phyloP scores from a whole-genome alignment of 1,284 basidiomycete genomes.

The Rhodotorula sp. region DNA sequence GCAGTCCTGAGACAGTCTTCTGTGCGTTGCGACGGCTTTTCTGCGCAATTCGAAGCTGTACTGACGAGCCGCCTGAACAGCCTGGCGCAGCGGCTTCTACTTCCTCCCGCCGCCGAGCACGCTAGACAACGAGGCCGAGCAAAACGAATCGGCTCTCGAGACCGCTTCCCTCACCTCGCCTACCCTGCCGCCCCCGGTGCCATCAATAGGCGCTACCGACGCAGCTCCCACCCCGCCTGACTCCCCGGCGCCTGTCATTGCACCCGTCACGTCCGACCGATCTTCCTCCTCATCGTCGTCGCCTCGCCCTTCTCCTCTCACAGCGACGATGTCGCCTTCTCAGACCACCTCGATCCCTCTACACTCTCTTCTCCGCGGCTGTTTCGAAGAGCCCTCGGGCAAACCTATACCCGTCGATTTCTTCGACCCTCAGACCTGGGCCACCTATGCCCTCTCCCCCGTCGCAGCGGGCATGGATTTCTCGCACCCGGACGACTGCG shows the following conservation, averaged over 20 bases:
- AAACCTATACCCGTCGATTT: conserved; percentile 36
- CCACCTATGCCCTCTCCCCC: conserved; percentile 36
- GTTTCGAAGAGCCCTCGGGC: conserved; percentile 40
- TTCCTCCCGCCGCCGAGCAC: conserved; percentile 43
- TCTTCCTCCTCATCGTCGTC: background rate
- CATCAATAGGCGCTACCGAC: too few species aligned
- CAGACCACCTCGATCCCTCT: conserved; percentile 7
- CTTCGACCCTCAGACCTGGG: conserved; percentile 34
- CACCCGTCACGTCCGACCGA: background rate
- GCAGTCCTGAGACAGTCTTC: conserved; percentile 48
- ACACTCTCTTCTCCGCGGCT: conserved; percentile 21
- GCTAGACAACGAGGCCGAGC: background rate
- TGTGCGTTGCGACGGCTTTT: background rate
- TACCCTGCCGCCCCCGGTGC: background rate
- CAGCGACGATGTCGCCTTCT: background rate
- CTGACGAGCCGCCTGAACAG: background rate
- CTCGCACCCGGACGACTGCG: background rate
- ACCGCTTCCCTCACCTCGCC: background rate
- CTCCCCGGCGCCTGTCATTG: background rate
- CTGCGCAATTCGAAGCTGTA: background rate
- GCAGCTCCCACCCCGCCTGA: too few species aligned
- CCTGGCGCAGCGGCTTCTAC: conserved; percentile 49
- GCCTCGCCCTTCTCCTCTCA: background rate
- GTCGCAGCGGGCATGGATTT: conserved; percentile 28
- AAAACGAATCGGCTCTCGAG: background rate